Evolutionary conservation across 768 basidiomycete species (phyloP).

Genomic region (Royoungia palumana): DNA sequence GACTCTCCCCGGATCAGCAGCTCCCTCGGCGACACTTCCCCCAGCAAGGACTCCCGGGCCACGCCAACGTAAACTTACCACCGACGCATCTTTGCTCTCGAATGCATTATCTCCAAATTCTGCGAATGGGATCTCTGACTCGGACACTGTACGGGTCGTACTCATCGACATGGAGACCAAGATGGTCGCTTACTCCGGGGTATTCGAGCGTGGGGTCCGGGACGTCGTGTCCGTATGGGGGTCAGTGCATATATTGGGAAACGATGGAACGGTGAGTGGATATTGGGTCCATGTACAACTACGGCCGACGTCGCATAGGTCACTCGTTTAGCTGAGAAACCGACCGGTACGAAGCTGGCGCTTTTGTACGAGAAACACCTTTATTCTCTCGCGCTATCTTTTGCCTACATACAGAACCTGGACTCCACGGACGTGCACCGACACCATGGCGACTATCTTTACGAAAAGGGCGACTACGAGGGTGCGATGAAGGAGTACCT

Average conservation of each 20-base stretch:
- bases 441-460: slow-evolving; percentile 83
- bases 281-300: slow-evolving; percentile 23
- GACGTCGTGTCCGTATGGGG: slow-evolving; percentile 83
- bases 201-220: slow-evolving; percentile 79
- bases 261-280: slow-evolving; percentile 66
- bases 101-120: slow-evolving; percentile 25
- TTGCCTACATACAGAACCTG: slow-evolving; percentile 77
- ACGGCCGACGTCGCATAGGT: slow-evolving; percentile 34
- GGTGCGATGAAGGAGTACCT: slow-evolving; percentile 91
- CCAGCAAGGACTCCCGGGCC: slow-evolving; percentile 43
- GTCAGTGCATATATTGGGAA: slow-evolving; percentile 72
- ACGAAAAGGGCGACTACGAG: slow-evolving; percentile 88
- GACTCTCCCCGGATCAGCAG: slow-evolving; percentile 79
- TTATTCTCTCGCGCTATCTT: slow-evolving; percentile 76
- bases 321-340: slow-evolving; percentile 67
- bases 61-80: slow-evolving; percentile 25
- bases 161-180: slow-evolving; percentile 93
- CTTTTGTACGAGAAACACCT: slow-evolving; percentile 77
- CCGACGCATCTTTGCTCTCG: slow-evolving; percentile 8
- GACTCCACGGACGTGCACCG: slow-evolving; percentile 88
- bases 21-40: slow-evolving; percentile 49
- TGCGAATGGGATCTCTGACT: slow-evolving; percentile 41
- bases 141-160: slow-evolving; percentile 74
- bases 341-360: slow-evolving; percentile 81
- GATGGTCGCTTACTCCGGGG: slow-evolving; percentile 77